Percentiles rank a stretch among this genome's conserved stretches.
Evolutionary conservation across 2,329 filamentous ascomycete genomes (phyloP).

Genomic region (Hypoxylon sp.): DNA sequence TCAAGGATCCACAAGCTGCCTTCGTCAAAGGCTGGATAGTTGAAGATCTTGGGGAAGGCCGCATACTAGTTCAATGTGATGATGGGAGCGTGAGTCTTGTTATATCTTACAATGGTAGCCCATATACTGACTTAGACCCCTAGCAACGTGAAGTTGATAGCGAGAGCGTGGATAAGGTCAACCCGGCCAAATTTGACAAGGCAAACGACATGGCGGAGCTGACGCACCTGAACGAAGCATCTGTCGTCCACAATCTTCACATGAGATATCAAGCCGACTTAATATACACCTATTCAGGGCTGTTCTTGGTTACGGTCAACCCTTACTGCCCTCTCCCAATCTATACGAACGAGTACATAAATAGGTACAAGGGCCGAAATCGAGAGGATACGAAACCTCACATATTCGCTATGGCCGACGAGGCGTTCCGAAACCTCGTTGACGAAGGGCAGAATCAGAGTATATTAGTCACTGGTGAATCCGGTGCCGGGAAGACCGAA

Average conservation of each 20-base stretch:
- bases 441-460: constrained; percentile 97
- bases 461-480: constrained; percentile 97
- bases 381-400: constrained; percentile 97
- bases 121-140: constrained; percentile 16
- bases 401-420: constrained; percentile 97
- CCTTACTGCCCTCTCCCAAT: constrained; percentile 96
- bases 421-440: constrained; percentile 94
- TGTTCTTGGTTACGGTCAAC: constrained; percentile 97
- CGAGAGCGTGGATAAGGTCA: constrained; percentile 97
- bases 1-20: constrained; percentile 86
- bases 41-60: constrained; percentile 79
- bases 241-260: constrained; percentile 96
- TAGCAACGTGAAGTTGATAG: constrained; percentile 88
- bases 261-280: constrained; percentile 95
- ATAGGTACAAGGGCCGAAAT: constrained; percentile 94
- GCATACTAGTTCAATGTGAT: constrained; percentile 90
- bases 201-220: constrained; percentile 99
- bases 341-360: constrained; percentile 96
- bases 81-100: constrained; percentile 82
- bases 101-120: background rate
- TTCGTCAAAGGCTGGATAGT: constrained; percentile 95
- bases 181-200: constrained; percentile 99
- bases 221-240: constrained; percentile 97
- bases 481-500: constrained; percentile 97
- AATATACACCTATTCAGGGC: constrained; percentile 97